Conservation (phyloP, 805 yeast genomes). For the Sugiyamaella chiloensis region DNA sequence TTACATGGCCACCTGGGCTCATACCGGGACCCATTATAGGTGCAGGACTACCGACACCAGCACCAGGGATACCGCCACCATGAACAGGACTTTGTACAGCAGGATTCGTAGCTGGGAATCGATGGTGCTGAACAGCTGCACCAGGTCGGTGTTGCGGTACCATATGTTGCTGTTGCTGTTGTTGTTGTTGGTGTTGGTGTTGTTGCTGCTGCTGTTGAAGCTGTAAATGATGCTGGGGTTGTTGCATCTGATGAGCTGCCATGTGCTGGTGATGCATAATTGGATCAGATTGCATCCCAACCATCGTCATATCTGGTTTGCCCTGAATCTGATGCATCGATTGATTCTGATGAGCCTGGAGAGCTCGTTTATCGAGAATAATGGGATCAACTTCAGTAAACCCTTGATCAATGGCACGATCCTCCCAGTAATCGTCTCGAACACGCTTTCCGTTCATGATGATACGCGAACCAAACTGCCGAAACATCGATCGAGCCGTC, state of each 20-base stretch:
- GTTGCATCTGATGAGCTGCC: constrained; percentile 16
- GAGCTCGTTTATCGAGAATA: constrained; percentile 26
- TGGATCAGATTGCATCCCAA: neutral
- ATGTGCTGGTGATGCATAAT: neutral
- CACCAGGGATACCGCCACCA: neutral
- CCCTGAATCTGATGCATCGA: neutral
- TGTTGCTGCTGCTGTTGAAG: constrained; percentile 14
- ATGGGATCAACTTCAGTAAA: constrained; percentile 47
- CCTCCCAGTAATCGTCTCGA: constrained; percentile 57
- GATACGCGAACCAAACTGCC: constrained; percentile 51
- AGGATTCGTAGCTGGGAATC: too few relatives aligned
- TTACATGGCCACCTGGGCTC: neutral
- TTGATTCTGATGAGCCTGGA: constrained; percentile 16
- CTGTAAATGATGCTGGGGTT: constrained; percentile 25
- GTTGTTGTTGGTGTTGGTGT: constrained; percentile 32
- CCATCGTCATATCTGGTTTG: neutral
- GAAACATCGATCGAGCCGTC: constrained; percentile 45
- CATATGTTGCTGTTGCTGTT: neutral
- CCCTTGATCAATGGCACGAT: constrained; percentile 40
- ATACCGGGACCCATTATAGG: constrained; percentile 5
- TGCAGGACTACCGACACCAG: neutral
- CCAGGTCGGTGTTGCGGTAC: neutral
- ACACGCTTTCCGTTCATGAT: constrained; percentile 47
- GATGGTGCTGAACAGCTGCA: neutral
- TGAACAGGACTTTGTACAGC: neutral